These are phyloP conservation scores for Pyracantha coccinea DNA, from an alignment of 331 rosid species.

Conservation along the genomic window DNA sequence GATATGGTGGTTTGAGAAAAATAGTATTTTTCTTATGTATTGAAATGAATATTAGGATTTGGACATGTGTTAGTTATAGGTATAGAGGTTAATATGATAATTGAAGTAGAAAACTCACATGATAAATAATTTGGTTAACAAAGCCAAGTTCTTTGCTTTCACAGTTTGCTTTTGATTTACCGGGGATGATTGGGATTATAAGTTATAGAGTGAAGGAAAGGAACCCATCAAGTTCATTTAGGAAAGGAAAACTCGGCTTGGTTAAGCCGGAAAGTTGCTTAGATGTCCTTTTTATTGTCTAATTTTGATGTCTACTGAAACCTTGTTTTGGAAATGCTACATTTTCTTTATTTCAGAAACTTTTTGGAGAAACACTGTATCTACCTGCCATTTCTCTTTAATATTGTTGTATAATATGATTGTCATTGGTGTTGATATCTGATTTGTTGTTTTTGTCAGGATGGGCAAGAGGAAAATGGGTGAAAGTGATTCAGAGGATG, in stretches of 20 bases:
- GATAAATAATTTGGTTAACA: background rate
- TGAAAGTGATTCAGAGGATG: slow-evolving; percentile 60
- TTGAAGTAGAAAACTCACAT: background rate
- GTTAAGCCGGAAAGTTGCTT: background rate
- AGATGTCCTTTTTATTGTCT: background rate
- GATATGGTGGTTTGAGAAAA: background rate
- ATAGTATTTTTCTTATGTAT: background rate
- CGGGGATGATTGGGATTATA: background rate
- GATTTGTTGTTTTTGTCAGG: slow-evolving; percentile 38
- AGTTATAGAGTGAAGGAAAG: background rate
- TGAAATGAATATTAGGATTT: background rate
- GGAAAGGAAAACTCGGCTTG: background rate
- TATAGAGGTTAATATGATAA: background rate
- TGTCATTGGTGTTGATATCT: slow-evolving; percentile 19
- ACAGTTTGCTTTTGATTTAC: background rate
- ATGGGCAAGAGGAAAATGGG: slow-evolving; percentile 70
- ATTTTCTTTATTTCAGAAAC: background rate
- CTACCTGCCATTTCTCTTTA: background rate
- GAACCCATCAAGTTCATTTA: background rate
- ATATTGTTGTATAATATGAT: background rate
- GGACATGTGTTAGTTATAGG: background rate
- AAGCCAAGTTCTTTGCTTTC: background rate
- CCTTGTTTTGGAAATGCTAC: background rate
- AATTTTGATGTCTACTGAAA: background rate
- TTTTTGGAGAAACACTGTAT: background rate